Evolutionary conservation across 768 basidiomycete genomes (phyloP).

Genomic region (Boletus tomentosulus): DNA sequence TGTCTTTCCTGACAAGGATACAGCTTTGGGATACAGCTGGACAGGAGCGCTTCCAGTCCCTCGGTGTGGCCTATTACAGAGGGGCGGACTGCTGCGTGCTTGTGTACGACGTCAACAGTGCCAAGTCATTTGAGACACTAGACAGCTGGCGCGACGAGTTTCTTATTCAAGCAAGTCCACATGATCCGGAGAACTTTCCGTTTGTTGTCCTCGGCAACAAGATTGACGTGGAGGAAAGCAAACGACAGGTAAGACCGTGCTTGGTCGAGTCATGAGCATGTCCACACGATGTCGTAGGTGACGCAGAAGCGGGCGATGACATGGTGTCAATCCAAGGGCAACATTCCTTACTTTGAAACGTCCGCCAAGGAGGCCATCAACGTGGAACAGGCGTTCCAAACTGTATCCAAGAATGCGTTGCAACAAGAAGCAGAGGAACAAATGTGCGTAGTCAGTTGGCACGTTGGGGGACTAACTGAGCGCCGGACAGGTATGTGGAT

Average conservation of each 20-base stretch:
- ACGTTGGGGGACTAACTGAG: constrained; percentile 11
- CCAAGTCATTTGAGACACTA: constrained; percentile 97
- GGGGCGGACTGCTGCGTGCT: constrained; percentile 99
- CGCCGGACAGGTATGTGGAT: constrained; percentile 79
- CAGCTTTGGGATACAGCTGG: constrained; percentile 99
- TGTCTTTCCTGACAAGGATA: constrained; percentile 1
- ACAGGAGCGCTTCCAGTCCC: constrained; percentile 98
- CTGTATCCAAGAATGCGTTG: constrained; percentile 98
- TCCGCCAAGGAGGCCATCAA: constrained; percentile 99
- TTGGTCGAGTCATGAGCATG: not conserved
- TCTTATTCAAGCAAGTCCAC: constrained; percentile 96
- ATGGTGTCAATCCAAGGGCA: constrained; percentile 99
- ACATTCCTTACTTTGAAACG: constrained; percentile 99
- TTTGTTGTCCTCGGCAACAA: constrained; percentile 99
- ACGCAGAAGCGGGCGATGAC: constrained; percentile 99
- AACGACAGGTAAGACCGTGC: constrained; percentile 71
- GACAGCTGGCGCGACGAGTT: constrained; percentile 99
- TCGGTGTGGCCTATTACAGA: constrained; percentile 98
- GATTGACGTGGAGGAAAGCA: constrained; percentile 99
- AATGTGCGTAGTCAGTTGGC: constrained; percentile 53
- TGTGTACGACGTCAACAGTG: constrained; percentile 98
- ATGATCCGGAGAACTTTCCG: constrained; percentile 99
- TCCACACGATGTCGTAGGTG: constrained; percentile 49
- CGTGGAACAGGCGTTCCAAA: constrained; percentile 99
- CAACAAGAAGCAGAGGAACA: constrained; percentile 97